Evolutionary conservation across 202 grass and related monocot species (phyloP), one percentile per base, ranked within the genome.

Genomic region (Thinopyrum obtusiflorum): DNA sequence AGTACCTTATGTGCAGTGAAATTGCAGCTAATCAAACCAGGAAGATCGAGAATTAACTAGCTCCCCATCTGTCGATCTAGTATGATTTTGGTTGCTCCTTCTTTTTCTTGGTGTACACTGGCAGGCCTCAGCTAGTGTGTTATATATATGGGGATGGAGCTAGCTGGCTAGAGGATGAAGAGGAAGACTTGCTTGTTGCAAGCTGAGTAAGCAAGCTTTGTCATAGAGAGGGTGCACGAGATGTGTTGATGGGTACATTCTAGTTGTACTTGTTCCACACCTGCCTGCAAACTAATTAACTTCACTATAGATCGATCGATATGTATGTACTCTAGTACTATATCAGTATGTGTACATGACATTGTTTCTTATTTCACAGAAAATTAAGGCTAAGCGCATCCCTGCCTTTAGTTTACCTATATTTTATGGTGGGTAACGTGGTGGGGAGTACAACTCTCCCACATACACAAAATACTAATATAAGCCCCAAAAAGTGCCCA

Each of bases 391-490:
- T 80, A 42, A n/a, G 36, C 7, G 26, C 36, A 63, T 66, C 32
- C 36, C 26, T 42, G 65, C 18, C 5, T 18, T 39, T 53, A 51
- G 40, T 65, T 44, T 27, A 44, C 76, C 24, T 21, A 12, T 37
- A 61, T 70, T 82, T 73, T 82, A 61, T 27, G 20, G 28, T 20
- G 18, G 13, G 46, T 82, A 82, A 53, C 85, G 44, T 80, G 55
- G 26, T 80, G 65, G 66, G 37, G n/a, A 37, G 36, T 51, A 27
- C 9, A 73, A 21, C 55, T 80, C 72, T 20, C 8, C 18, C 11
- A 62, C 25, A 53, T 47, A 68, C 29, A 70, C n/a, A n/a, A n/a
- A n/a, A n/a, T n/a, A n/a, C n/a, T n/a, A n/a, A n/a, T n/a, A n/a
- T n/a, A n/a, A n/a, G n/a, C n/a, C n/a, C n/a, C n/a, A n/a, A n/a